Base-by-base conservation (phyloP, 106 monocot genomes). In the Acanthochlamys bracteata region DNA sequence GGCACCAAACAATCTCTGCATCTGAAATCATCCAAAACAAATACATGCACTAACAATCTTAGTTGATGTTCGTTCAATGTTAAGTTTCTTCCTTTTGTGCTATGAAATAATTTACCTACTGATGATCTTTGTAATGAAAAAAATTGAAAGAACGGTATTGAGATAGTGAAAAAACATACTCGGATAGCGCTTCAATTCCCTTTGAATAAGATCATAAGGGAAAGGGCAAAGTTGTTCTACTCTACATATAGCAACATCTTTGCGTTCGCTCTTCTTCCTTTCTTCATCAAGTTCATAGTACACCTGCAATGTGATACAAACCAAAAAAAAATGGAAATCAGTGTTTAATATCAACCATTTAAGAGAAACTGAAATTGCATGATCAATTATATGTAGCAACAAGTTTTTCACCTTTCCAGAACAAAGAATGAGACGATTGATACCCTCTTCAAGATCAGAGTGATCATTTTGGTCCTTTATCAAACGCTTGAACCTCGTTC, bases 401-500 rank as follows among this genome's bases (percentile, higher is more conserved):
- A n/a, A n/a, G n/a, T n/a, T n/a, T 43, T 8, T 17, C 75, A 91
- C 96, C 88, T 96, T 96, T 74, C 96, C 96, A 64, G 96, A 96
- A 54, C 96, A 96, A 23, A 96, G 68, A 39, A 96, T 20, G 22
- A 96, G 66, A 39, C 96, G 90, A 24, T 67, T 80, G 61, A 91
- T 91, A n/a, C 88, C 85, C 72, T 96, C 90, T 52, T 98, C 98
- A 21, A 88, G 43, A 20, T 85, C 73, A 14, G 72, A 81, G 57
- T 92, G 91, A 60, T 85, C 64, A 71, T 81, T 88, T 57, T 81
- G 78, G 56, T 98, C 98, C 64, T 92, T 98, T 33, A 98, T 92
- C 2, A 98, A 75, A 25, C 98, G 98, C 79, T 98, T 98, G 73
- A 98, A 98, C 17, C 98, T 84, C 33, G 98, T 98, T 53, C 98